A percentile compares a stretch with the other conserved stretches of the same genome.
Evolutionary conservation across 768 basidiomycete species (phyloP).

Genomic region (Mycena latifolia): DNA sequence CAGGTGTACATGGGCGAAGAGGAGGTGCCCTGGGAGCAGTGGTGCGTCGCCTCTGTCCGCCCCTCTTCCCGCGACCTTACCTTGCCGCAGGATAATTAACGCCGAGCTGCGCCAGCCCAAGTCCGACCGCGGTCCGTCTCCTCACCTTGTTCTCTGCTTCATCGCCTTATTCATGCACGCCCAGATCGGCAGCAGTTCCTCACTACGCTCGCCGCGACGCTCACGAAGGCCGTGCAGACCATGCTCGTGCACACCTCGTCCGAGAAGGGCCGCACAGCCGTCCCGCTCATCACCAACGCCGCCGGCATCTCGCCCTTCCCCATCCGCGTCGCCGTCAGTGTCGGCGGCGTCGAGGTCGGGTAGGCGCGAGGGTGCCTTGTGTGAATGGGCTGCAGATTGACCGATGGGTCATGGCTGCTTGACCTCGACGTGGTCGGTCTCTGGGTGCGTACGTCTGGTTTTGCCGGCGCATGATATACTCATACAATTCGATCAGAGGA

Average conservation of each 20-base stretch:
- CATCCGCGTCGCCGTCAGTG: slow-evolving; percentile 73
- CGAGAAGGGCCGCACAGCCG: slow-evolving; percentile 77
- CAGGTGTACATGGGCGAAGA: slow-evolving; percentile 79
- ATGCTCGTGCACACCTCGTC: slow-evolving; percentile 87
- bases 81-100: slow-evolving; percentile 73
- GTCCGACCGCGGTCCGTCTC: slow-evolving; percentile 64
- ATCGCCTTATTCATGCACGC: not conserved
- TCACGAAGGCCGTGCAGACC: slow-evolving; percentile 74
- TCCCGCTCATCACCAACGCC: slow-evolving; percentile 85
- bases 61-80: not conserved
- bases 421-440: too few species aligned
- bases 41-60: slow-evolving; percentile 54
- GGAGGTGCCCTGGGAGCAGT: slow-evolving; percentile 90
- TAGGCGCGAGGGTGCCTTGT: not conserved
- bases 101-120: slow-evolving; percentile 83
- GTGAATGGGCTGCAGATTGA: too few species aligned
- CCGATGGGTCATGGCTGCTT: too few species aligned
- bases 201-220: slow-evolving; percentile 66
- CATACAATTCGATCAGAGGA: too few species aligned
- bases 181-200: slow-evolving; percentile 66
- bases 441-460: too few species aligned
- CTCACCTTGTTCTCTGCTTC: not conserved
- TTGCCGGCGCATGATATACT: too few species aligned
- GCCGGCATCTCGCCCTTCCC: slow-evolving; percentile 86
- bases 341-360: slow-evolving; percentile 73